These are phyloP conservation scores for Pueraria montana DNA, from an alignment of 306 rosid species.

Conservation along the genomic window DNA sequence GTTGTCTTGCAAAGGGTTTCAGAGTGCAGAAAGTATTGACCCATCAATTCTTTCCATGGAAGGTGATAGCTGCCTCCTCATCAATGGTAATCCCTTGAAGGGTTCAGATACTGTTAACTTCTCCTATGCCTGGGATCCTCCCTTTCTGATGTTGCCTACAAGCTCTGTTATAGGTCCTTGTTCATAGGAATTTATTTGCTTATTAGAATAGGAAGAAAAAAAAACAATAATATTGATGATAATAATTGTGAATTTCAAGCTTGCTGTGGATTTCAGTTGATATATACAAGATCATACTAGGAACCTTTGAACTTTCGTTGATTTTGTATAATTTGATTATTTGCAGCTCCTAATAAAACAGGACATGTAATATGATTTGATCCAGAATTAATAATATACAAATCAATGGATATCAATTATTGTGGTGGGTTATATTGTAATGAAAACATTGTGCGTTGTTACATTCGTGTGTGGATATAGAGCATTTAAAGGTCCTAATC, in stretches of 20 bases:
- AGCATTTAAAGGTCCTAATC: conserved; percentile 2
- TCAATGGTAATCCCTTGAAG: conserved; percentile 48
- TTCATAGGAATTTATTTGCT: neutral
- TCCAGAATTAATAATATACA: conserved; percentile 21
- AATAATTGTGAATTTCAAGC: neutral
- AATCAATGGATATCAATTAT: neutral
- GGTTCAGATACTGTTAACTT: conserved; percentile 45
- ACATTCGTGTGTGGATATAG: conserved; percentile 16
- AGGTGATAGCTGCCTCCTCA: conserved; percentile 57
- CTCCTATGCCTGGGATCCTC: conserved; percentile 77
- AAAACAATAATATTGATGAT: neutral
- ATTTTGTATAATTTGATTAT: neutral
- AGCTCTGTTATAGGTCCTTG: conserved; percentile 48
- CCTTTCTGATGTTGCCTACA: conserved; percentile 54
- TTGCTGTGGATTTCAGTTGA: neutral
- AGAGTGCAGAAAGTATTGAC: conserved; percentile 44
- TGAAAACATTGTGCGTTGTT: neutral
- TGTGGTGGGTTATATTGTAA: neutral
- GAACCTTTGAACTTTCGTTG: neutral
- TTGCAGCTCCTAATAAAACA: neutral
- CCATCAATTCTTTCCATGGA: conserved; percentile 45
- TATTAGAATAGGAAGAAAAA: too few species aligned
- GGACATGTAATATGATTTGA: conserved; percentile 1
- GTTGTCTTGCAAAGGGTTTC: conserved; percentile 58
- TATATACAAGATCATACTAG: neutral